Evolutionary conservation across 2,329 filamentous ascomycete genomes (phyloP).

Genomic region (Thelonectria olida): DNA sequence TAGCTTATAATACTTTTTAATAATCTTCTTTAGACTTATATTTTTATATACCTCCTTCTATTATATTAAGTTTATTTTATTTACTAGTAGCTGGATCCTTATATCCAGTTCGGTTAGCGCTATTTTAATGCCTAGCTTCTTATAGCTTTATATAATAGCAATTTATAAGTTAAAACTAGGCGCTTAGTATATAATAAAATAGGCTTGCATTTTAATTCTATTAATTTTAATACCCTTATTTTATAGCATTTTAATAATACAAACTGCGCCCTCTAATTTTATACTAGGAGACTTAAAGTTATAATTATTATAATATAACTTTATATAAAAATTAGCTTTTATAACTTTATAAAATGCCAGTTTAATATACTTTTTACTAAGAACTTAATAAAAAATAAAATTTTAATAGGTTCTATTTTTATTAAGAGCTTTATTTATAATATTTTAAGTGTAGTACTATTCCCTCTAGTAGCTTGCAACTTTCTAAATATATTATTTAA

Average conservation of each 20-base stretch:
- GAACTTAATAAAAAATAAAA: conserved; percentile 55
- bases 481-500: conserved; percentile 62
- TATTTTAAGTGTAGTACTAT: conserved; percentile 62
- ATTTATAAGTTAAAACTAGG: conserved; percentile 39
- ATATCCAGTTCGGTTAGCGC: conserved; percentile 65
- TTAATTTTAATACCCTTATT: conserved; percentile 56
- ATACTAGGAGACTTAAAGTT: conserved; percentile 53
- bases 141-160: background rate
- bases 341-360: conserved; percentile 59
- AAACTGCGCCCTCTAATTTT: conserved; percentile 46
- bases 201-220: conserved; percentile 60
- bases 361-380: conserved; percentile 60
- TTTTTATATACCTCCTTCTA: conserved; percentile 2
- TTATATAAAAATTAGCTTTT: conserved; percentile 55
- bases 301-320: conserved; percentile 65
- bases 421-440: conserved; percentile 63
- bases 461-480: conserved; percentile 55
- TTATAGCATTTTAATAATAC: conserved; percentile 44
- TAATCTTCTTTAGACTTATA: background rate
- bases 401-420: conserved; percentile 58
- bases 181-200: conserved; percentile 53
- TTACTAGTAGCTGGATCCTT: background rate
- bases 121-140: conserved; percentile 37
- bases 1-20: background rate
- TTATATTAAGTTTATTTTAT: conserved; percentile 1